Conservation (phyloP, 495 filamentous ascomycete species). For the Echria macrotheca region DNA sequence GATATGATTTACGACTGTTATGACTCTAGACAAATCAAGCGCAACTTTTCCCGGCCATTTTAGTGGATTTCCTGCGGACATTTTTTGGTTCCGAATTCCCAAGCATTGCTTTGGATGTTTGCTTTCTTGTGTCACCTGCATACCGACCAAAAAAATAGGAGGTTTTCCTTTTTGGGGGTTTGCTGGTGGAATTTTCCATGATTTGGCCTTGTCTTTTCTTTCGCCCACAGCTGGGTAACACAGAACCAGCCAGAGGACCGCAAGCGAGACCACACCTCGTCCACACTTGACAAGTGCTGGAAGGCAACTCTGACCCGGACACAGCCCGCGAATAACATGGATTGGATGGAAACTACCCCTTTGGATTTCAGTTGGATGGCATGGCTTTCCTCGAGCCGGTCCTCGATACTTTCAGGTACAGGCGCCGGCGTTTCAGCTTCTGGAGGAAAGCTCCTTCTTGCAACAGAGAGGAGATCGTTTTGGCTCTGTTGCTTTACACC, state of each 20-base stretch:
- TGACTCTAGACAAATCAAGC: constrained; percentile 26
- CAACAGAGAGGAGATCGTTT: no score
- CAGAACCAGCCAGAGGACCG: constrained; percentile 23
- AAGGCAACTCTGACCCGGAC: constrained; percentile 22
- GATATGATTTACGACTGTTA: constrained; percentile 29
- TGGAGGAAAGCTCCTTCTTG: no score
- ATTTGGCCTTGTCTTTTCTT: constrained; percentile 6
- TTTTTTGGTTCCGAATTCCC: background rate
- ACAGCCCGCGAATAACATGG: background rate
- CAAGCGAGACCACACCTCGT: background rate
- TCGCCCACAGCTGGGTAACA: constrained; percentile 23
- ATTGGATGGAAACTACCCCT: background rate
- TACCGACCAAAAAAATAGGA: no score
- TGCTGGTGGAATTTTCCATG: no score
- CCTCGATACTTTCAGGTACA: no score
- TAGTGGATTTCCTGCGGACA: background rate
- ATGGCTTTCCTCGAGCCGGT: no score
- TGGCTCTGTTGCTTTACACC: no score
- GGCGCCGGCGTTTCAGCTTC: no score
- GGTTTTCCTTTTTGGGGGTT: no score
- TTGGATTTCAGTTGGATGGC: background rate
- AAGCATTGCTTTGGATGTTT: background rate
- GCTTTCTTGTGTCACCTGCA: background rate
- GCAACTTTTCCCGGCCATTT: constrained; percentile 1
- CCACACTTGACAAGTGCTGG: background rate